These are phyloP conservation scores for Talaromyces albobiverticillius DNA, from an alignment of 2,329 filamentous ascomycete species.

Conservation along the genomic window DNA sequence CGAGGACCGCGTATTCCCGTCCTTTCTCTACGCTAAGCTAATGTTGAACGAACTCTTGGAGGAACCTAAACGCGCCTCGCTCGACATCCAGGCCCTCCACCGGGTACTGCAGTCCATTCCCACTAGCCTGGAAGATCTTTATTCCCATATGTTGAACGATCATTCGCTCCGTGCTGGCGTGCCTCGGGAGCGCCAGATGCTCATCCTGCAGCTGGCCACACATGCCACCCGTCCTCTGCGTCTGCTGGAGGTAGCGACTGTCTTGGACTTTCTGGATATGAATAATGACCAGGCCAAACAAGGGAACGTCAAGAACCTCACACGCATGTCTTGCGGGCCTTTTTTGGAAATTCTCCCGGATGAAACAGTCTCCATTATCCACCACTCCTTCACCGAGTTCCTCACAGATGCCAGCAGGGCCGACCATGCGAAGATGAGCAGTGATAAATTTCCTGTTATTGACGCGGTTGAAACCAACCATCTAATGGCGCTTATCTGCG, in stretches of 20 bases:
- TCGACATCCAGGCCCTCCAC: neutral
- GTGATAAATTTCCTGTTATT: neutral
- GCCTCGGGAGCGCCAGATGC: neutral
- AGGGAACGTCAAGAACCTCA: conserved; percentile 18
- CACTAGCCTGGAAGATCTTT: neutral
- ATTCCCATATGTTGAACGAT: neutral
- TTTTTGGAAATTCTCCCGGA: conserved; percentile 46
- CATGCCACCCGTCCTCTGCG: conserved; percentile 7
- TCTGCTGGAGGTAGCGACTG: conserved; percentile 20
- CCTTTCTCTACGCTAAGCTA: conserved; percentile 18
- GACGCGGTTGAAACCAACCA: neutral
- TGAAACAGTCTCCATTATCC: conserved; percentile 45
- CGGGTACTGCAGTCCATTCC: neutral
- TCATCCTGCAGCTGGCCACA: conserved; percentile 22
- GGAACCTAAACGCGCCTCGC: neutral
- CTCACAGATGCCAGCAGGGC: conserved; percentile 19
- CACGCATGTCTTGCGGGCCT: conserved; percentile 38
- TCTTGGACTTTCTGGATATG: conserved; percentile 15
- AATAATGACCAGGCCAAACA: neutral
- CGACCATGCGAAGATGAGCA: neutral
- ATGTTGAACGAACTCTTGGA: conserved; percentile 14
- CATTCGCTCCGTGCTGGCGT: conserved; percentile 1
- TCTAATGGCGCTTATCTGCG: conserved; percentile 11
- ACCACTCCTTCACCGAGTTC: conserved; percentile 51
- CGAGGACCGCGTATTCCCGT: conserved; percentile 16